phyloP scores from a whole-genome alignment of 176 grass and related monocot species.

The Alopecurus myosuroides region DNA sequence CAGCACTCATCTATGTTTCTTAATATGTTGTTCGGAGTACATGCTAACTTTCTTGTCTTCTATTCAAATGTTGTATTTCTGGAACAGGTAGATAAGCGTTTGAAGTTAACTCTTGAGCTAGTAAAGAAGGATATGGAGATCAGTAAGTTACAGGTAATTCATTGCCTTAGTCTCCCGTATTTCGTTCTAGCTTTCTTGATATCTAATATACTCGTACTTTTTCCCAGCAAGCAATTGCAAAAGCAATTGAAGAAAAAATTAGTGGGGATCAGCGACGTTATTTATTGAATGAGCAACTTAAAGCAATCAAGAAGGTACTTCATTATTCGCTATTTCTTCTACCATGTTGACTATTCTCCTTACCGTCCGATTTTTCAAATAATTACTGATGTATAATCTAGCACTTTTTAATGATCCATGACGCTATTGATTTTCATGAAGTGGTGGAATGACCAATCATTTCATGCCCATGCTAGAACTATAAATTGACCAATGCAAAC shows the following conservation, averaged over 20 bases:
- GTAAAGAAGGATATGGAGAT: constrained; percentile 99
- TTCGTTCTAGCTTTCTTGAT: constrained; percentile 1
- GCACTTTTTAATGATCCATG: not conserved
- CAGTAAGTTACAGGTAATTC: constrained; percentile 88
- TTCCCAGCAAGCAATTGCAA: constrained; percentile 96
- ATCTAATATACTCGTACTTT: constrained; percentile 18
- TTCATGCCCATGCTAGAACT: not conserved
- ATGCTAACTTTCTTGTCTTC: constrained; percentile 15
- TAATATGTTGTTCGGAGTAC: not conserved
- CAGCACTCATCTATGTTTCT: not conserved
- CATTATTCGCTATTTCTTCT: not conserved
- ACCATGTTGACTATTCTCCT: not conserved
- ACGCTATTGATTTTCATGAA: constrained; percentile 5
- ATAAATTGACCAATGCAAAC: not conserved
- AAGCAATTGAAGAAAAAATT: constrained; percentile 99
- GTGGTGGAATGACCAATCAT: not conserved
- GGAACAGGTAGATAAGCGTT: constrained; percentile 86
- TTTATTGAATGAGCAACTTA: constrained; percentile 96
- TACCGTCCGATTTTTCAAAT: not conserved
- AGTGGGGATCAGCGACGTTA: constrained; percentile 97
- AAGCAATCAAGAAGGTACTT: constrained; percentile 97
- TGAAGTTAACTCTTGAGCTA: constrained; percentile 91
- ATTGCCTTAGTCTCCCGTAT: not conserved
- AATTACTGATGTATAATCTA: not conserved
- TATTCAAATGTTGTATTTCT: constrained; percentile 29